A percentile compares a stretch with the other conserved stretches of the same genome.
These are phyloP conservation scores for Eucalyptus caleyi DNA, from an alignment of 345 rosid species.

Conservation along the genomic window DNA sequence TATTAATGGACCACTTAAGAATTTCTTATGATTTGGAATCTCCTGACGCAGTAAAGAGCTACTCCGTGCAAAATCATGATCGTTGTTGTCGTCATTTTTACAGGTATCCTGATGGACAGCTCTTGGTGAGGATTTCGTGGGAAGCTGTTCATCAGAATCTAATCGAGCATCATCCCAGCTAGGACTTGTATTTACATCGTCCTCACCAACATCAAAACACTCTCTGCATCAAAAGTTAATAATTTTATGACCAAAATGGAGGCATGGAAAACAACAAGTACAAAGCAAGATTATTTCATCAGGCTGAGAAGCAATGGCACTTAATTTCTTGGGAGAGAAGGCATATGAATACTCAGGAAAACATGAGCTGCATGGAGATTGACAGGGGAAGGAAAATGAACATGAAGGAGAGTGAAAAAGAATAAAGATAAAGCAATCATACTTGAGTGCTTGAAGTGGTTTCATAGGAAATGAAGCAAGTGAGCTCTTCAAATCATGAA, in stretches of 20 bases:
- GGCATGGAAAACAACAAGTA: not conserved
- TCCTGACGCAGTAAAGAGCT: conserved; percentile 27
- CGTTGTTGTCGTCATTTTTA: not conserved
- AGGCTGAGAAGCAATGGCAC: not conserved
- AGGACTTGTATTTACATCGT: conserved; percentile 47
- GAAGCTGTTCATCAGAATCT: conserved; percentile 32
- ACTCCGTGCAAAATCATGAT: conserved; percentile 26
- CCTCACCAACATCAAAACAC: conserved; percentile 76
- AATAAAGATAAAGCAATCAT: not conserved
- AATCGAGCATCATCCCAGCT: conserved; percentile 27
- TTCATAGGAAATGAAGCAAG: conserved; percentile 71
- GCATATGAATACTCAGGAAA: not conserved
- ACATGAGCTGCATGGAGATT: not conserved
- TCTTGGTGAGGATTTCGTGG: conserved; percentile 1
- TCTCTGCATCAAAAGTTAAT: conserved; percentile 37
- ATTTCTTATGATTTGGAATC: conserved; percentile 30
- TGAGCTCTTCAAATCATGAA: conserved; percentile 50
- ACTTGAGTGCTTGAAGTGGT: conserved; percentile 54
- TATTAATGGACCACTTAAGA: conserved; percentile 51
- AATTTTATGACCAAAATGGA: not conserved
- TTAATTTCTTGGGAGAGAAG: not conserved
- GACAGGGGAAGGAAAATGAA: not conserved
- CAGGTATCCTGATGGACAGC: conserved; percentile 28
- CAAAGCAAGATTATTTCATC: not conserved
- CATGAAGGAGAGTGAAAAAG: not conserved